phyloP scores from a whole-genome alignment of 1,284 basidiomycete species.

The Coriolopsis trogii region DNA sequence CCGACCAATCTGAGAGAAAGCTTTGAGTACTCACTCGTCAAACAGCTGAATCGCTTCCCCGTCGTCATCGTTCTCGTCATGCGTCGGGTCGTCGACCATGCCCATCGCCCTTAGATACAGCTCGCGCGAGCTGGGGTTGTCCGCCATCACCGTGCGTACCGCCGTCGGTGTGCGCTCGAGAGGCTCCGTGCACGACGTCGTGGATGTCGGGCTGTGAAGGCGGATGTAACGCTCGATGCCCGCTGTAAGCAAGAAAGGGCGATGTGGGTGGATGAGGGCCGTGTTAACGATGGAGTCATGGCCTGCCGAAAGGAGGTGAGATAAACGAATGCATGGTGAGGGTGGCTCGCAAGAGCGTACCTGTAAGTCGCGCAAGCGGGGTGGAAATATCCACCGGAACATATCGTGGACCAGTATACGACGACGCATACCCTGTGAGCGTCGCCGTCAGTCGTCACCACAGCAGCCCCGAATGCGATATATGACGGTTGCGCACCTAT shows the following conservation, averaged over 20 bases:
- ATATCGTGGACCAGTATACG: conserved; percentile 39
- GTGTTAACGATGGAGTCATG: conserved; percentile 79
- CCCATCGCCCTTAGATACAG: conserved; percentile 38
- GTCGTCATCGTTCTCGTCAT: conserved; percentile 43
- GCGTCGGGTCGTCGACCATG: conserved; percentile 32
- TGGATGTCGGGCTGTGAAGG: conserved; percentile 65
- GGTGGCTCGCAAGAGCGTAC: conserved; percentile 38
- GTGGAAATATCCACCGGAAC: conserved; percentile 59
- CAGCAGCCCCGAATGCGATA: too few species aligned
- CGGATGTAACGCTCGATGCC: conserved; percentile 73
- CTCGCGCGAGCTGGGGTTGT: conserved; percentile 34
- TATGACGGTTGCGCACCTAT: conserved; percentile 41
- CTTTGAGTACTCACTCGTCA: conserved; percentile 40
- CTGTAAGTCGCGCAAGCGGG: conserved; percentile 58
- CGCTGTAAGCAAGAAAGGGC: conserved; percentile 64
- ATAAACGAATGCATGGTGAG: background rate
- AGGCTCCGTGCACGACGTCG: conserved; percentile 49
- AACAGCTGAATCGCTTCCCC: conserved; percentile 42
- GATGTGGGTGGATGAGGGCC: conserved; percentile 69
- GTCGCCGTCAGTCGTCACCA: background rate
- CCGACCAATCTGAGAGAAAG: too few species aligned
- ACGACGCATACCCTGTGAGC: conserved; percentile 54
- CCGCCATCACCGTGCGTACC: conserved; percentile 48
- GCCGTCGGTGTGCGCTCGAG: conserved; percentile 45
- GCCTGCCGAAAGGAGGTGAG: conserved; percentile 40